Evolutionary conservation across 805 yeast genomes (phyloP), one percentile per base, ranked within the genome.

Genomic region (Kodamaea restingae): DNA sequence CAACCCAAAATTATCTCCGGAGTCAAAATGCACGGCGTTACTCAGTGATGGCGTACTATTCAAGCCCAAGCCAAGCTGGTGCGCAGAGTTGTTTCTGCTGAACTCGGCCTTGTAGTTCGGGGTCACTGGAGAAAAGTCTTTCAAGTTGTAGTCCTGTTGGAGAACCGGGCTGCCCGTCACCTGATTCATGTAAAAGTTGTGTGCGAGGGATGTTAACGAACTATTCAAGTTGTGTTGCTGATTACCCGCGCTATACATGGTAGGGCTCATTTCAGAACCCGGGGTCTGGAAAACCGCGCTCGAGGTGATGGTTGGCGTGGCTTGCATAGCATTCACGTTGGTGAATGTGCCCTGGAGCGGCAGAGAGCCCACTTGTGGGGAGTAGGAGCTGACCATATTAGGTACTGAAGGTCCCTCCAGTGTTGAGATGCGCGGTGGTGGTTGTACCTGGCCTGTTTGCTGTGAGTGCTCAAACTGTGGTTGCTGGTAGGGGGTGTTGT

Each of bases 261-360:
- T 35, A 3, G 42, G 42, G 18, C 42, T 39, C 38, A 35, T 25
- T 36, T 39, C 42, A 7, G 42, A 39, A 15, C 30, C 34, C 15
- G 42, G 42, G 5, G 42, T 39, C 15, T 32, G 42, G 27, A 39
- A 39, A 18, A 39, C 30, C 15, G 34, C 42, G 20, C 20, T 28
- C 30, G 30, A 33, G 26, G 30, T 30, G 15, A 39, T 9, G 7
- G 34, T 29, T 12, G 42, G 42, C 3, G 38, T 39, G 4, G 35
- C 37, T n/a, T 34, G 25, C 18, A 22, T 30, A 10, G 40, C 28
- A 29, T 39, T 29, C 26, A 33, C 33, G 35, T 29, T 34, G 20
- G 42, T 24, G 30, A 26, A 34, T 9, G 42, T 32, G 12, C 30
- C 28, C 25, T 39, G 42, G 25, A 34, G 25, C 10, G 42, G 42